Conservation (phyloP, 257 asterid genomes). For the Rehmannia glutinosa region DNA sequence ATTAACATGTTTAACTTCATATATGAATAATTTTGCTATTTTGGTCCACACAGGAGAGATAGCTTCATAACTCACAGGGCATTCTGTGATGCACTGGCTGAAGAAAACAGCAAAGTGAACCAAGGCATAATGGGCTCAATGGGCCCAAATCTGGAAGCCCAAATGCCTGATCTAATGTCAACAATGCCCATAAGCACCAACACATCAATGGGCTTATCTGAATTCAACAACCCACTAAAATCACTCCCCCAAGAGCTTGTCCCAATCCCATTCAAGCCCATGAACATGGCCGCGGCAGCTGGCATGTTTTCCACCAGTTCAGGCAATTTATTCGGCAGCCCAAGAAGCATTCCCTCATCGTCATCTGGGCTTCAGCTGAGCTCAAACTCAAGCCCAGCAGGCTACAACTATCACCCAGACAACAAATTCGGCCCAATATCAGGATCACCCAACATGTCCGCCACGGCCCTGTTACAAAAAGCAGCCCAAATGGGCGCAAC, state of each 20-base stretch:
- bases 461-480: too few species aligned
- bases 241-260: constrained; percentile 59
- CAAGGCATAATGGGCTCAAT: constrained; percentile 39
- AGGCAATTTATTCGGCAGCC: constrained; percentile 56
- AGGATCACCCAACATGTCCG: constrained; percentile 70
- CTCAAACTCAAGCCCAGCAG: constrained; percentile 44
- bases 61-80: constrained; percentile 96
- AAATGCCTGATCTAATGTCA: constrained; percentile 51
- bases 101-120: constrained; percentile 79
- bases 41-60: constrained; percentile 95
- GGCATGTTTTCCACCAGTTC: constrained; percentile 65
- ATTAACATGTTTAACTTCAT: too few species aligned
- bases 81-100: constrained; percentile 86
- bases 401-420: too few species aligned
- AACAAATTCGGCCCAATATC: constrained; percentile 38
- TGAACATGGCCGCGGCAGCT: too few species aligned
- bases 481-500: constrained; percentile 88
- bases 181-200: constrained; percentile 33
- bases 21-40: too few species aligned
- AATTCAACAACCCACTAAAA: constrained; percentile 56
- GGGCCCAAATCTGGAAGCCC: constrained; percentile 37
- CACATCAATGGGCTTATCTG: constrained; percentile 44
- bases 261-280: constrained; percentile 73
- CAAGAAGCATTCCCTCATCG: too few species aligned
- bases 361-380: constrained; percentile 80